phyloP scores from a whole-genome alignment of 257 asterid genomes.

The Solanum arcanum region DNA sequence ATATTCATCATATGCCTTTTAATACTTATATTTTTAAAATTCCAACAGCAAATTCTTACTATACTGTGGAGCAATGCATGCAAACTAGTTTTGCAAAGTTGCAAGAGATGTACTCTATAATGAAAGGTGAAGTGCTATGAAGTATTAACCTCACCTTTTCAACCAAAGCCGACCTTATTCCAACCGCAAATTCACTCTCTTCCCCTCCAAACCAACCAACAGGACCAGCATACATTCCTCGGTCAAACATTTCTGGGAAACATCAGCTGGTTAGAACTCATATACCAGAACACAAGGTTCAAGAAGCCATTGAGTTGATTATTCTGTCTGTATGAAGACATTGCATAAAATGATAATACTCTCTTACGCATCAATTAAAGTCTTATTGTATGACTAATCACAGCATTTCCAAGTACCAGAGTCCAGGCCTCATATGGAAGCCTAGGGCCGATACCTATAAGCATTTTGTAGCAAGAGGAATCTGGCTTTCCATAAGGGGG shows the following conservation, averaged over 20 bases:
- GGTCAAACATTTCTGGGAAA: slow-evolving; percentile 77
- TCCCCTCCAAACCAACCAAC: slow-evolving; percentile 97
- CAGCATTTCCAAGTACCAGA: neutral
- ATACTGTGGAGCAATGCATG: neutral
- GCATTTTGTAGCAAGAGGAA: neutral
- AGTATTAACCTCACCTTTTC: slow-evolving; percentile 47
- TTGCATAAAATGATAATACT: neutral
- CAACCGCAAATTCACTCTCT: slow-evolving; percentile 96
- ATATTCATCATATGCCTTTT: neutral
- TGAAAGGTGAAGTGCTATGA: neutral
- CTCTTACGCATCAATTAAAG: neutral
- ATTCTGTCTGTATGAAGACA: neutral
- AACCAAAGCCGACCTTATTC: slow-evolving; percentile 92
- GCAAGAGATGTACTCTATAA: neutral
- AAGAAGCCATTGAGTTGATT: neutral
- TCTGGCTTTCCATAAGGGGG: neutral
- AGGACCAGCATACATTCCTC: slow-evolving; percentile 99
- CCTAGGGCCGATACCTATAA: neutral
- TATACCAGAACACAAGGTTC: neutral
- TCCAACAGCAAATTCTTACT: neutral
- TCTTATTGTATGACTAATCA: no score
- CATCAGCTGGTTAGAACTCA: neutral
- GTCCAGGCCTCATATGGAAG: neutral
- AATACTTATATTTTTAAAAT: neutral
- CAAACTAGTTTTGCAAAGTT: neutral